A percentile compares a stretch with the other conserved stretches of the same genome.
Evolutionary conservation across 306 rosid species (phyloP).

Genomic region (Citrullus amarus): DNA sequence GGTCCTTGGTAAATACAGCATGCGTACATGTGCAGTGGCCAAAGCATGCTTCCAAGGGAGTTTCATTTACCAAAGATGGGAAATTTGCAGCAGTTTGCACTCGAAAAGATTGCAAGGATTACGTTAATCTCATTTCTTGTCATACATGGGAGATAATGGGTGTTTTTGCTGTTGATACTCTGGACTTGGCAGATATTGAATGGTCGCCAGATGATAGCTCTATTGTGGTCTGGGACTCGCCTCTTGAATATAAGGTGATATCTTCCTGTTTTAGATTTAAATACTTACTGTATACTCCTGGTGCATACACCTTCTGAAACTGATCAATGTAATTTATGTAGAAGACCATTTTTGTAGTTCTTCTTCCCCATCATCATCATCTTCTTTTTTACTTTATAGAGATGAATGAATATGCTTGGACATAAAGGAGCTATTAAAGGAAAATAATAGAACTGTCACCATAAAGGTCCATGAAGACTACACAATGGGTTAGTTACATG

Average conservation of each 20-base stretch:
- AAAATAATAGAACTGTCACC: background rate
- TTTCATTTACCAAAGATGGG: constrained; percentile 85
- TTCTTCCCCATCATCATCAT: background rate
- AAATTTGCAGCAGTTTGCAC: constrained; percentile 93
- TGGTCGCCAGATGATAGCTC: constrained; percentile 99
- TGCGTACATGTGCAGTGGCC: constrained; percentile 94
- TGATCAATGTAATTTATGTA: background rate
- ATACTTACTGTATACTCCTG: background rate
- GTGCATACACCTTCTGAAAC: background rate
- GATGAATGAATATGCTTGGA: background rate
- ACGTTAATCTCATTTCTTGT: constrained; percentile 75
- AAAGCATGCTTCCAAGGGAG: constrained; percentile 88
- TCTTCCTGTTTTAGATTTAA: background rate
- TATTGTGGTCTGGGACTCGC: constrained; percentile 90
- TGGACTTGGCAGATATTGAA: constrained; percentile 80
- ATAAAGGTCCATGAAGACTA: background rate
- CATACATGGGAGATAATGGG: constrained; percentile 97
- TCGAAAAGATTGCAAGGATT: constrained; percentile 92
- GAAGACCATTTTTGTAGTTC: background rate
- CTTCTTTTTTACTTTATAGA: background rate
- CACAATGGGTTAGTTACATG: background rate
- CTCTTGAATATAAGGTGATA: constrained; percentile 86
- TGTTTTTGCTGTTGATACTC: constrained; percentile 70
- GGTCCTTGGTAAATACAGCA: constrained; percentile 93
- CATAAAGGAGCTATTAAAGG: background rate